Percentiles rank a stretch among this genome's conserved stretches.
Evolutionary conservation across 2,329 filamentous ascomycete species (phyloP).

Genomic region (Escovopsis sp.): DNA sequence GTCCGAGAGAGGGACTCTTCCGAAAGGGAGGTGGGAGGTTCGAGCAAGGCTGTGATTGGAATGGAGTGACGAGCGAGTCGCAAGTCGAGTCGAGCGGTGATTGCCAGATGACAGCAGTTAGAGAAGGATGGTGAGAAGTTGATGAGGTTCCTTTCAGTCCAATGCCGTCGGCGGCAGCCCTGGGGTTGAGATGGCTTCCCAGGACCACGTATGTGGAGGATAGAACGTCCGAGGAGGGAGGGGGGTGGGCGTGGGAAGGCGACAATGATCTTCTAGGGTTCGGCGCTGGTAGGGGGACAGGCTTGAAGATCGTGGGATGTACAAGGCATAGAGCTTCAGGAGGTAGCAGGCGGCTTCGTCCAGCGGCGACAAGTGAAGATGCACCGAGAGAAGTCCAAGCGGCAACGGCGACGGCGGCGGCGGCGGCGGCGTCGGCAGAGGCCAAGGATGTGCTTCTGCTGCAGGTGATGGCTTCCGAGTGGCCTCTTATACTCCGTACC

Average conservation of each 20-base stretch:
- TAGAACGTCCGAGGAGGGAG: background rate
- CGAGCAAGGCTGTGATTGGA: background rate
- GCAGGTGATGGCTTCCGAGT: background rate
- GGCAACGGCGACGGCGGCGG: background rate
- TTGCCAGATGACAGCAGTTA: no score
- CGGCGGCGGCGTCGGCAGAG: background rate
- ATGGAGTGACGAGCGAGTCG: background rate
- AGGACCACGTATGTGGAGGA: background rate
- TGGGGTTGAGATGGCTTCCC: slow-evolving; percentile 3
- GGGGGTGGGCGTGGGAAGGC: slow-evolving; percentile 1
- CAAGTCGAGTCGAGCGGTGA: no score
- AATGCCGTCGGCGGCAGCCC: slow-evolving; percentile 1
- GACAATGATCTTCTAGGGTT: background rate
- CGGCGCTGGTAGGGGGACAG: no score
- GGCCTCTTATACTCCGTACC: background rate
- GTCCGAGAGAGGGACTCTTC: background rate
- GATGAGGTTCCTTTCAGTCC: slow-evolving; percentile 1
- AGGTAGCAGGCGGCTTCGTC: background rate
- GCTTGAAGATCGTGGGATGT: no score
- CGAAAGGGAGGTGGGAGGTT: background rate
- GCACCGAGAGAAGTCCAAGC: background rate
- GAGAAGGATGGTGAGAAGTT: background rate
- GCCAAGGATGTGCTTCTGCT: background rate
- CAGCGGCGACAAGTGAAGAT: background rate
- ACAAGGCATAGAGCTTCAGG: background rate